Percentiles rank a stretch among this genome's conserved stretches.
These are phyloP conservation scores for Venturia asperata DNA, from an alignment of 2,329 filamentous ascomycete genomes.

Conservation along the genomic window DNA sequence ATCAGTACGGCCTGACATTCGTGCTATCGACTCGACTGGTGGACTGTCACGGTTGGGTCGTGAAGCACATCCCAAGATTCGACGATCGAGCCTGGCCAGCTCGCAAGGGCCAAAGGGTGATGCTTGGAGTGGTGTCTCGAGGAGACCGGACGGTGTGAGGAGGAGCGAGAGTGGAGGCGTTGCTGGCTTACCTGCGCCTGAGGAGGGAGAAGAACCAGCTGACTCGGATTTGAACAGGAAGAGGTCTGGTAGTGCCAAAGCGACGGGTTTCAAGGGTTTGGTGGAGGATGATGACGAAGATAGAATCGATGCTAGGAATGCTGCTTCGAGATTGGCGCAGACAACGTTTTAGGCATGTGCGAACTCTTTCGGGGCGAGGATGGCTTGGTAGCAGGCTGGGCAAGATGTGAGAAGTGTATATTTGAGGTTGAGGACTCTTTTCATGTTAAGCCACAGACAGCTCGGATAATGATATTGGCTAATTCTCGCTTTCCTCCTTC, in stretches of 20 bases:
- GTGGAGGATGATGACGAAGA: slow-evolving; percentile 82
- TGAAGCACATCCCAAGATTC: slow-evolving; percentile 69
- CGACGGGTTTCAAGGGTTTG: slow-evolving; percentile 29
- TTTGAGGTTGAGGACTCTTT: background rate
- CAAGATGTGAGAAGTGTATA: background rate
- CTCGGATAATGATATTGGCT: slow-evolving; percentile 9
- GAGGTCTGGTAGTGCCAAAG: slow-evolving; percentile 38
- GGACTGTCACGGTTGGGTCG: slow-evolving; percentile 84
- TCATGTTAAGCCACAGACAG: background rate
- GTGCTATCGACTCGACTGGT: slow-evolving; percentile 83
- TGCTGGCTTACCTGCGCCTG: slow-evolving; percentile 47
- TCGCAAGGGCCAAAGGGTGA: slow-evolving; percentile 97
- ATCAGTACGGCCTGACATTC: slow-evolving; percentile 84
- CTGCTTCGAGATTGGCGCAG: slow-evolving; percentile 83
- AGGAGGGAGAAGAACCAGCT: slow-evolving; percentile 52
- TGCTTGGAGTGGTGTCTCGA: slow-evolving; percentile 90
- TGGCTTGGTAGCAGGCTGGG: background rate
- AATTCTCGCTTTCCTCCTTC: background rate
- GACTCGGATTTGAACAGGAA: slow-evolving; percentile 41
- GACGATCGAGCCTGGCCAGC: slow-evolving; percentile 70
- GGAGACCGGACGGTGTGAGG: slow-evolving; percentile 72
- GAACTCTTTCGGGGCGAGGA: background rate
- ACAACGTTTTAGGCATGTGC: slow-evolving; percentile 70
- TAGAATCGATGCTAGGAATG: slow-evolving; percentile 88
- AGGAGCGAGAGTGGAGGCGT: slow-evolving; percentile 69